Conservation (phyloP, 2,329 filamentous ascomycete species). For the Lasiodiplodia gonubiensis region DNA sequence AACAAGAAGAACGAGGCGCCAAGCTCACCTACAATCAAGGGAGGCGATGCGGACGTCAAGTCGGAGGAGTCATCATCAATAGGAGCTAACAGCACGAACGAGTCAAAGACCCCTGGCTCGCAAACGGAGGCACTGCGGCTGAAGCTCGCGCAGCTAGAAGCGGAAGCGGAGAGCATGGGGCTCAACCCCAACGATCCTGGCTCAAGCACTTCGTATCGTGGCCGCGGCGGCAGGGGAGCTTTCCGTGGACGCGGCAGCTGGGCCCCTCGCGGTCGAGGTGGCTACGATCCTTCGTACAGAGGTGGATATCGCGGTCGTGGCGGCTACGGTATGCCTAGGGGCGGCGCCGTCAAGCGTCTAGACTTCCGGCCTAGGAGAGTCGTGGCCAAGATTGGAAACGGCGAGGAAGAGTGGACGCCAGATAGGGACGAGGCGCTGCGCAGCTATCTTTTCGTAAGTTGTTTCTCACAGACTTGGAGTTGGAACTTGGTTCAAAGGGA, state of each 20-base stretch:
- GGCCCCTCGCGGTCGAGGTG: constrained; percentile 42
- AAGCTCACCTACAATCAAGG: constrained; percentile 24
- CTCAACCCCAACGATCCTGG: constrained; percentile 62
- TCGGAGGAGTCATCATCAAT: neutral
- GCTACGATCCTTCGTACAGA: constrained; percentile 21
- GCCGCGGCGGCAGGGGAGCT: constrained; percentile 36
- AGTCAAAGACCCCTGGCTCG: constrained; percentile 43
- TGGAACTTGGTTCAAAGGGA: neutral
- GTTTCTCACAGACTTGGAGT: no score
- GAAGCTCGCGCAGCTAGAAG: constrained; percentile 74
- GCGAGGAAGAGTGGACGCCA: constrained; percentile 64
- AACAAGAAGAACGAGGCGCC: neutral
- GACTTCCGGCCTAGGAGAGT: constrained; percentile 78
- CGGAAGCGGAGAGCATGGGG: constrained; percentile 72
- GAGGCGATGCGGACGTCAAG: constrained; percentile 34
- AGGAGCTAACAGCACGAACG: constrained; percentile 29
- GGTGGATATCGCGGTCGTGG: constrained; percentile 48
- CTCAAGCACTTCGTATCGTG: constrained; percentile 34
- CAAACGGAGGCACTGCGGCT: constrained; percentile 71
- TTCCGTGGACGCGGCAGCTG: constrained; percentile 50
- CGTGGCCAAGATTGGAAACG: constrained; percentile 56
- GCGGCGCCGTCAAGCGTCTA: constrained; percentile 65
- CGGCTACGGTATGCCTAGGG: constrained; percentile 47
- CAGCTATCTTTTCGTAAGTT: constrained; percentile 66
- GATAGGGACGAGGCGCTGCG: constrained; percentile 72